Base-by-base conservation (phyloP, 2,329 filamentous ascomycete genomes). In the Phialophora verrucosa region DNA sequence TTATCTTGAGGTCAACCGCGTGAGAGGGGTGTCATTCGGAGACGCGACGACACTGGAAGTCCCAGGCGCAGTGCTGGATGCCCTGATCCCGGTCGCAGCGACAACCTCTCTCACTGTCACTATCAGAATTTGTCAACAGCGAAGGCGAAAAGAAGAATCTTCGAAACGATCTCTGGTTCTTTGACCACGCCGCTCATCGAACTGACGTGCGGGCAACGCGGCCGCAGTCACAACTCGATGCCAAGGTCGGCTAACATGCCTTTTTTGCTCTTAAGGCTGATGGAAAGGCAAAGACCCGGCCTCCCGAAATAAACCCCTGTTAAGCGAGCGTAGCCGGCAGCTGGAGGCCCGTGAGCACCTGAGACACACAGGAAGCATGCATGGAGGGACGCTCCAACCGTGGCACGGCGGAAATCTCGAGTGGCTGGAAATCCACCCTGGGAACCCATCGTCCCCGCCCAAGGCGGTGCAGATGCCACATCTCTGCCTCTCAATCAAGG, bases 221-320 rank as follows among this genome's bases (percentile, higher is more conserved):
- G 38, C 23, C 25, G 49, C 49, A 51, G 49, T 23, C 23, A 27
- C 25, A n/a, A 44, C 20, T 51, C 4, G 8, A 27, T 14, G 49
- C 49, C 49, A 51, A 51, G 20, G n/a, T 29, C 49, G 49, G 49
- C 12, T 51, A 51, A 51, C 49, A 12, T 51, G 49, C 49, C 49
- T 51, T 23, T 27, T 27, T 6, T 51, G 20, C 5, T 44, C 6
- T n/a, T n/a, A 44, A 17, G 38, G 38, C 38, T 44, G 38, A 44
- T n/a, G 14, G 38, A n/a, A 17, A 42, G 38, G 17, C 38, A n/a
- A 44, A 44, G 38, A n/a, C 38, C 38, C 17, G 38, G 14, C 38
- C 38, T 44, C 38, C 38, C 38, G 38, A 44, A n/a, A n/a, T 44
- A 44, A 44, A 44, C 4, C 38, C 38, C 38, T 5, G 38, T 44